Conservation (phyloP, 768 basidiomycete species). For the Serendipita sp. region DNA sequence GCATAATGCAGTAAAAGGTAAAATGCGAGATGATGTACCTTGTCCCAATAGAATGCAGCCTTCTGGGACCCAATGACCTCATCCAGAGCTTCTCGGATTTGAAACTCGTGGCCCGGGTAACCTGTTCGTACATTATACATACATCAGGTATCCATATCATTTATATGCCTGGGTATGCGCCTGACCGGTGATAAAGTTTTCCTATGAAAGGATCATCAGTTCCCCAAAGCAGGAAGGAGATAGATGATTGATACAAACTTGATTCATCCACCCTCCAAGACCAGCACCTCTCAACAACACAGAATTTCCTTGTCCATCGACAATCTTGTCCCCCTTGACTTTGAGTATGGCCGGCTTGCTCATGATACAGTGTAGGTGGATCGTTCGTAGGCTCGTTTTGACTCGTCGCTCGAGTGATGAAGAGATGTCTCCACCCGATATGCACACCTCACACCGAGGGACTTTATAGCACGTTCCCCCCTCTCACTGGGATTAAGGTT, state of each 20-base stretch:
- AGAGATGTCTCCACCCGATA: too few relatives aligned
- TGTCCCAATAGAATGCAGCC: conserved; percentile 71
- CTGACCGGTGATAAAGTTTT: conserved; percentile 55
- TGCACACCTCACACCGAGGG: too few relatives aligned
- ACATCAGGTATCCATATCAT: background rate
- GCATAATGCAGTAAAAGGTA: background rate
- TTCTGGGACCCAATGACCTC: conserved; percentile 48
- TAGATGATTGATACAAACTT: conserved; percentile 30
- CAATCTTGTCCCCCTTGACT: conserved; percentile 40
- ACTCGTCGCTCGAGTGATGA: too few relatives aligned
- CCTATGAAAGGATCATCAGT: conserved; percentile 18
- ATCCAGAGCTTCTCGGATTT: conserved; percentile 56
- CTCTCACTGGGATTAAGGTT: too few relatives aligned
- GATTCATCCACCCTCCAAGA: conserved; percentile 72
- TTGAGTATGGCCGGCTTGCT: conserved; percentile 9
- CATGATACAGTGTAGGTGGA: too few relatives aligned
- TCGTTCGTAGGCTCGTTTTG: too few relatives aligned
- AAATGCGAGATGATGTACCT: conserved; percentile 26
- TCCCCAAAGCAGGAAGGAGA: conserved; percentile 8
- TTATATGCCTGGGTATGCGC: background rate
- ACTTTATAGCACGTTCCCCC: too few relatives aligned
- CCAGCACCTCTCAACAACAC: conserved; percentile 56
- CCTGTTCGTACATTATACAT: conserved; percentile 21
- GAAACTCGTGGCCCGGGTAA: conserved; percentile 67
- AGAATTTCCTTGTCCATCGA: conserved; percentile 39